Evolutionary conservation across 306 rosid species (phyloP).

Genomic region (Vigna hirtella): DNA sequence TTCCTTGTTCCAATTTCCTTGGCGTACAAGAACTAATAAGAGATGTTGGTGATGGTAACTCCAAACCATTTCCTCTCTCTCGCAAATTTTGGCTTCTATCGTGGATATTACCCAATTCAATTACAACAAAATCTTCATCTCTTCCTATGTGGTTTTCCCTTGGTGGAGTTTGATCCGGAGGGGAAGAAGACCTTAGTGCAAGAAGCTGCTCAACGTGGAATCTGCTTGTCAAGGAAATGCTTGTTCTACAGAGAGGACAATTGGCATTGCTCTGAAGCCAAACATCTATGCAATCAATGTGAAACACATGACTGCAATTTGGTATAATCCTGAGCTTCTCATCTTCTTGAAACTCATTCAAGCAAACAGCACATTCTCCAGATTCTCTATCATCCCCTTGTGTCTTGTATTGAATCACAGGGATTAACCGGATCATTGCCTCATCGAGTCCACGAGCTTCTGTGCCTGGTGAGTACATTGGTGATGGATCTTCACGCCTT

Average conservation of each 20-base stretch:
- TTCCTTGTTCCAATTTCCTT: slow-evolving; percentile 48
- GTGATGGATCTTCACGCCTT: slow-evolving; percentile 50
- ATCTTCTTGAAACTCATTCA: slow-evolving; percentile 76
- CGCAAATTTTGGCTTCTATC: slow-evolving; percentile 43
- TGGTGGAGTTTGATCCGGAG: slow-evolving; percentile 48
- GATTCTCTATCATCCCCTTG: slow-evolving; percentile 34
- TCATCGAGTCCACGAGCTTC: slow-evolving; percentile 76
- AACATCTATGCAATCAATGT: slow-evolving; percentile 92
- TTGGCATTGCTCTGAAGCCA: slow-evolving; percentile 94
- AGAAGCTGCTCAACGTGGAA: slow-evolving; percentile 58
- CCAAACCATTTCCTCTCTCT: slow-evolving; percentile 49
- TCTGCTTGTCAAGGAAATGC: slow-evolving; percentile 60
- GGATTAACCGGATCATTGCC: slow-evolving; percentile 80
- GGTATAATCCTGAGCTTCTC: slow-evolving; percentile 89
- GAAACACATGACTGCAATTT: slow-evolving; percentile 81
- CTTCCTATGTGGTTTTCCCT: slow-evolving; percentile 42
- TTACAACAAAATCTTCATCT: slow-evolving; percentile 76
- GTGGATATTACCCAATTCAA: slow-evolving; percentile 65
- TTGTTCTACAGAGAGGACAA: slow-evolving; percentile 94
- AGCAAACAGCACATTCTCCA: slow-evolving; percentile 86
- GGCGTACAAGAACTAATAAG: slow-evolving; percentile 58
- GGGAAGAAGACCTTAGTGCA: slow-evolving; percentile 48
- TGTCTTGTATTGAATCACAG: slow-evolving; percentile 68
- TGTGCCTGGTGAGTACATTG: slow-evolving; percentile 47
- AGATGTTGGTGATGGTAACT: slow-evolving; percentile 35